A percentile compares a stretch with the other conserved stretches of the same genome.
Evolutionary conservation across 495 filamentous ascomycete genomes (phyloP).

Genomic region (Achaetomiella virescens): DNA sequence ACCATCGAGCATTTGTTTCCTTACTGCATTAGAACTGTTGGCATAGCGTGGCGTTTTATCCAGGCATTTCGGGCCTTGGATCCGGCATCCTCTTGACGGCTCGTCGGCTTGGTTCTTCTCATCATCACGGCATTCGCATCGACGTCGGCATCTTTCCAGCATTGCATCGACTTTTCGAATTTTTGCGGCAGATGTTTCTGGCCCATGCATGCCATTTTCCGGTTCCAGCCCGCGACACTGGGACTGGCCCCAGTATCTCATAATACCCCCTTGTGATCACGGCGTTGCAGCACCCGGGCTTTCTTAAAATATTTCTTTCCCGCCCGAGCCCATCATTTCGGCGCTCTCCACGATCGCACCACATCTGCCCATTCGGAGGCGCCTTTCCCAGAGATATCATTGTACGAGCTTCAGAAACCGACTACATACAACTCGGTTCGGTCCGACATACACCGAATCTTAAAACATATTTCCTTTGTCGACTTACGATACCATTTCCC

Average conservation of each 20-base stretch:
- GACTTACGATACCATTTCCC: conserved; percentile 2
- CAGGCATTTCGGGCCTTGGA: conserved; percentile 22
- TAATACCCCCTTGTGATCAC: conserved; percentile 12
- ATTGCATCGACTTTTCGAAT: conserved; percentile 10
- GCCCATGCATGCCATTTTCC: conserved; percentile 6
- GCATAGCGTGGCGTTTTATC: conserved; percentile 27
- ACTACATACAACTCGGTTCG: conserved; percentile 9
- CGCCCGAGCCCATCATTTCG: neutral
- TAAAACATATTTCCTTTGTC: conserved; percentile 16
- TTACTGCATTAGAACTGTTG: conserved; percentile 21
- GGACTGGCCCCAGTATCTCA: conserved; percentile 7
- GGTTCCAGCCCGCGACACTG: conserved; percentile 5
- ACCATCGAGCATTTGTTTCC: conserved; percentile 13
- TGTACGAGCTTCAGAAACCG: conserved; percentile 14
- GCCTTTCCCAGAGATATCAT: neutral
- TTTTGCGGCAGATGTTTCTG: conserved; percentile 5
- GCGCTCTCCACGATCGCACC: conserved; percentile 9
- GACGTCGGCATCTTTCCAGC: conserved; percentile 13
- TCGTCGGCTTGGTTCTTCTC: conserved; percentile 16
- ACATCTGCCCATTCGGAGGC: conserved; percentile 12
- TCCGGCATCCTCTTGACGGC: conserved; percentile 20
- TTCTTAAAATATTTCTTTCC: neutral
- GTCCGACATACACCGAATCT: conserved; percentile 20
- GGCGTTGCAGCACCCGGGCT: conserved; percentile 8
- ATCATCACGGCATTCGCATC: conserved; percentile 16